Evolutionary conservation across 768 basidiomycete species (phyloP).

Genomic region (Auriscalpium microsporum): DNA sequence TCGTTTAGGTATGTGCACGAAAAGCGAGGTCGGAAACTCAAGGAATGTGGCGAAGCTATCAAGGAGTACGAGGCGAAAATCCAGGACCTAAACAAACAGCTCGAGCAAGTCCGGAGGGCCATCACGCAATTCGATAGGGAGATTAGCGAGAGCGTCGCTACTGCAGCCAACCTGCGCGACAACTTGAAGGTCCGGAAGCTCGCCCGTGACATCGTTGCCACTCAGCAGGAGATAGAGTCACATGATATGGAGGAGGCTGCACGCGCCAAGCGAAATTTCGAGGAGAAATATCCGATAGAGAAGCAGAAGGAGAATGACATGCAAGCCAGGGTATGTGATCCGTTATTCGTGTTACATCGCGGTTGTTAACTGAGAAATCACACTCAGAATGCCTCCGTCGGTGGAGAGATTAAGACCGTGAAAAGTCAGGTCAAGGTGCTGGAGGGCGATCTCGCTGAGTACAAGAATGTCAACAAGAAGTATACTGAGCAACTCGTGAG

Average conservation of each 20-base stretch:
- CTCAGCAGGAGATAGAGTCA: conserved; percentile 62
- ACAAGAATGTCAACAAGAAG: conserved; percentile 75
- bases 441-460: conserved; percentile 72
- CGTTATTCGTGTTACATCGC: conserved; percentile 3
- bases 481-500: conserved; percentile 89
- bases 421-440: conserved; percentile 55
- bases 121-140: conserved; percentile 66
- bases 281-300: conserved; percentile 65
- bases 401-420: conserved; percentile 74
- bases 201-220: conserved; percentile 52
- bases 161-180: conserved; percentile 64
- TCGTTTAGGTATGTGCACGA: conserved; percentile 61
- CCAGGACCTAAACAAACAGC: conserved; percentile 28
- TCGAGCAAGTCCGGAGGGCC: conserved; percentile 32
- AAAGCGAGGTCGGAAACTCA: conserved; percentile 50
- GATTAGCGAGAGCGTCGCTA: conserved; percentile 67
- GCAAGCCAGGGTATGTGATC: conserved; percentile 49
- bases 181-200: conserved; percentile 75
- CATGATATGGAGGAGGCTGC: conserved; percentile 83
- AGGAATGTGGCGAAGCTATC: conserved; percentile 50
- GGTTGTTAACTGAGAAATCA: neutral
- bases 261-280: conserved; percentile 76
- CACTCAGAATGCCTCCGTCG: conserved; percentile 65
- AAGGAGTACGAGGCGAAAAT: conserved; percentile 40
- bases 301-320: conserved; percentile 67